These are phyloP conservation scores for Hericium rajendrae DNA, from an alignment of 768 basidiomycete species.

Conservation along the genomic window DNA sequence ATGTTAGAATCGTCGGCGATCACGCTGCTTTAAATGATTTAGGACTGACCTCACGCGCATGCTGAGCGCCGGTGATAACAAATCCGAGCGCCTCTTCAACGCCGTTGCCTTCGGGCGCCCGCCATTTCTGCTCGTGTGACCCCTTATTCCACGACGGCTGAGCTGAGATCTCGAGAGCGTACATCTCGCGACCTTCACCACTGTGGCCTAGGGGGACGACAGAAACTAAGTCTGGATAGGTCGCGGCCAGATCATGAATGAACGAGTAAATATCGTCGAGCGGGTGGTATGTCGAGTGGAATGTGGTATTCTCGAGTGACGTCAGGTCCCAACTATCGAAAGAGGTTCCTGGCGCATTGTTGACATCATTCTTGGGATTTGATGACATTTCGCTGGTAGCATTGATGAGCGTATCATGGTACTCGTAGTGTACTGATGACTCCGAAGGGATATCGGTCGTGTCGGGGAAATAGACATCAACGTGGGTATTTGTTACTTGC, in stretches of 20 bases:
- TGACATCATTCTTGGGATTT: not conserved
- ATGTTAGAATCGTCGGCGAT: not conserved
- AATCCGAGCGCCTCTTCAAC: conserved; percentile 35
- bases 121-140: conserved; percentile 8
- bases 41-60: conserved; percentile 58
- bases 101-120: conserved; percentile 6
- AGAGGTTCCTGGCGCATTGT: too few relatives aligned
- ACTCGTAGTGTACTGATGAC: not conserved
- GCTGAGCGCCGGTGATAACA: conserved; percentile 63
- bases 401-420: conserved; percentile 20
- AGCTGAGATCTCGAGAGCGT: conserved; percentile 40
- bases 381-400: conserved; percentile 8
- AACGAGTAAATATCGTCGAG: conserved; percentile 45
- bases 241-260: conserved; percentile 33
- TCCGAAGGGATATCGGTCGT: conserved; percentile 3
- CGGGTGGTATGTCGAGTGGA: conserved; percentile 44
- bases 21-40: not conserved
- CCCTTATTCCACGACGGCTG: conserved; percentile 1
- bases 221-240: conserved; percentile 37
- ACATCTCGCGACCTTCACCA: conserved; percentile 50
- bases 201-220: conserved; percentile 46
- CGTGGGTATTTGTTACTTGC: conserved; percentile 34
- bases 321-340: conserved; percentile 14
- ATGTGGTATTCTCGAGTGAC: conserved; percentile 23
- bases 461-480: conserved; percentile 41